These are phyloP conservation scores for Trichoderma hamatum DNA, from an alignment of 2,329 filamentous ascomycete genomes.

Conservation along the genomic window DNA sequence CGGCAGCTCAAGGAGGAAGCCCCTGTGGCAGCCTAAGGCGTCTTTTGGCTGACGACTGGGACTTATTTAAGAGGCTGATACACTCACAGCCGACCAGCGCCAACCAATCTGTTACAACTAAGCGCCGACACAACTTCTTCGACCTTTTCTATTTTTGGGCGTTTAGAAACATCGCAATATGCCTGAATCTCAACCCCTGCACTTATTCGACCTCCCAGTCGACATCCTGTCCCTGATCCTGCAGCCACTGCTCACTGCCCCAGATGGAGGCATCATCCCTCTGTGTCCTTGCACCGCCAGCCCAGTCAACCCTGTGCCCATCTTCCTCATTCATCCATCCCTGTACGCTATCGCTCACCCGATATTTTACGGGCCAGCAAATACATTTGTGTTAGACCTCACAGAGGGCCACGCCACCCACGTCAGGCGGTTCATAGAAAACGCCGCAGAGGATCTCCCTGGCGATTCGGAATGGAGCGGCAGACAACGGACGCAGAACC, in stretches of 20 bases:
- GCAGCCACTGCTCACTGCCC: slow-evolving; percentile 36
- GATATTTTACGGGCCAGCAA: slow-evolving; percentile 38
- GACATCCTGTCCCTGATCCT: slow-evolving; percentile 41
- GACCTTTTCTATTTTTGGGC: background rate
- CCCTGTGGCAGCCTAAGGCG: background rate
- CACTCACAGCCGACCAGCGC: background rate
- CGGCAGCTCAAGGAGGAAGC: background rate
- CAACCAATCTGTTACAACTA: background rate
- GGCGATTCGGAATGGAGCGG: slow-evolving; percentile 24
- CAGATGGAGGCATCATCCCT: slow-evolving; percentile 29
- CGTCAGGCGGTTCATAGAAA: slow-evolving; percentile 34
- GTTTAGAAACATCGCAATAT: background rate
- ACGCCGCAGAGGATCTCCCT: slow-evolving; percentile 28
- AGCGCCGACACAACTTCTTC: background rate
- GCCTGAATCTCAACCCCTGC: slow-evolving; percentile 30
- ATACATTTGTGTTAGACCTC: slow-evolving; percentile 39
- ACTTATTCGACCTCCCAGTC: slow-evolving; percentile 41
- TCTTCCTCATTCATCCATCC: slow-evolving; percentile 41
- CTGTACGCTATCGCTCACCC: slow-evolving; percentile 40
- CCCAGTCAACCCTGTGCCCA: slow-evolving; percentile 34
- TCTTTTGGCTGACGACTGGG: background rate
- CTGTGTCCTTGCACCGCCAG: slow-evolving; percentile 37
- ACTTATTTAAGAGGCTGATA: background rate
- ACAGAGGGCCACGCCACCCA: slow-evolving; percentile 36
- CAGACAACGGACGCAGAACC: background rate